Conservation (phyloP, 2,329 filamentous ascomycete genomes). For the Colletotrichum salicis region DNA sequence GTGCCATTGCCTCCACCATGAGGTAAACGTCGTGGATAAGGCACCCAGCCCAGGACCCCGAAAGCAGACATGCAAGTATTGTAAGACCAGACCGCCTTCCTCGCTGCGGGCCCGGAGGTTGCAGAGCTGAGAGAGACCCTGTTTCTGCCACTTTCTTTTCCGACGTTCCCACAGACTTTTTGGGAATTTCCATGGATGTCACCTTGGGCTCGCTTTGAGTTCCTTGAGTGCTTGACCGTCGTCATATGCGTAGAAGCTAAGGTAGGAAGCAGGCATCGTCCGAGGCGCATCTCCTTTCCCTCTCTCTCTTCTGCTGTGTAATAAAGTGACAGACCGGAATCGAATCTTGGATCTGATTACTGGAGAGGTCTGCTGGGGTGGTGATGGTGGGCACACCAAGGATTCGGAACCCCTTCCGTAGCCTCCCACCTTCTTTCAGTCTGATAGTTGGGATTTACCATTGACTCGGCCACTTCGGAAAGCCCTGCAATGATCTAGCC, state of each 20-base stretch:
- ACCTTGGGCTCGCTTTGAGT: neutral
- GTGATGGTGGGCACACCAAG: neutral
- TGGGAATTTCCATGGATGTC: neutral
- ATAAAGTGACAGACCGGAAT: neutral
- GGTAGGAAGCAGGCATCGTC: neutral
- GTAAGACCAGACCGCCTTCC: slow-evolving; percentile 23
- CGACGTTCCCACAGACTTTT: slow-evolving; percentile 3
- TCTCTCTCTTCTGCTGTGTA: neutral
- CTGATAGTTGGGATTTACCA: neutral
- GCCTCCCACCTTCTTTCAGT: neutral
- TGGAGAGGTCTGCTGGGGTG: neutral
- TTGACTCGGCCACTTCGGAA: neutral
- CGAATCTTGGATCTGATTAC: neutral
- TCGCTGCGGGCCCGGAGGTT: neutral
- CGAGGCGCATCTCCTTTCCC: neutral
- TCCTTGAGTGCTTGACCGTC: neutral
- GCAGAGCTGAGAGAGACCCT: neutral
- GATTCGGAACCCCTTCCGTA: neutral
- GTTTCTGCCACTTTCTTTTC: slow-evolving; percentile 26
- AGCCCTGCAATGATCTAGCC: neutral
- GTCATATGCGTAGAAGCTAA: neutral
- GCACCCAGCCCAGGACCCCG: neutral
- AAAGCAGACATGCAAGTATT: neutral
- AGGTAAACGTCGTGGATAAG: slow-evolving; percentile 14
- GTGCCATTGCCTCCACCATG: slow-evolving; percentile 23